Base-by-base conservation (phyloP, 768 basidiomycete genomes). In the Chalciporus sphaerocephalus region DNA sequence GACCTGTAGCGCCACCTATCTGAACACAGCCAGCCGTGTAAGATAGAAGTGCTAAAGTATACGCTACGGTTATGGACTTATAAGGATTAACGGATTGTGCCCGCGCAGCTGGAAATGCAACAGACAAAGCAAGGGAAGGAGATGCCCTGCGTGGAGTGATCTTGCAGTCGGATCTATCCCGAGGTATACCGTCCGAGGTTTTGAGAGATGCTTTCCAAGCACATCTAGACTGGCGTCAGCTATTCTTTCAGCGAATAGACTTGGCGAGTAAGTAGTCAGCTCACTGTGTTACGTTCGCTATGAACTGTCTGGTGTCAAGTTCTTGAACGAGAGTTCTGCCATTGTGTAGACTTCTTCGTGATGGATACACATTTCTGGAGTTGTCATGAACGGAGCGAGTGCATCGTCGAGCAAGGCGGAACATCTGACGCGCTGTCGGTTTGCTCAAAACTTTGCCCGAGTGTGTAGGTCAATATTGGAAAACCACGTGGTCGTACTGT, bases 1-100 rank as follows among this genome's bases (percentile, higher is more conserved):
- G 81, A 8, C 92, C 96, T 0, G 95, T 98, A 8, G 92, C 94
- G 1, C 92, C 93, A 24, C 96, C 95, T 62, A 97, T 87, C 95
- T 98, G 59, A 24, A 25, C 10, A 11, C n/a, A 30, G 39, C 20
- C 6, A 39, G 44, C 51, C 39, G 43, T 22, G 37, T 5, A 38
- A 44, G 22, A 30, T 5, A 38, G 42, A 23, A 30, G 34, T 34
- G 28, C 54, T 30, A 25, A 36, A 23, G 23, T 22, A n/a, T n/a
- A 17, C 11, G 38, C 15, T 4, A 12, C 18, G 30, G 9, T 23
- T 34, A 39, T 42, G 21, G 1, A 66, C 88, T 68, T 59, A 96
- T 95, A 21, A 99, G 75, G 5, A 90, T 84, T 24, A 98, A 83
- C 32, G 83, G 74, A 22, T 73, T 71, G 65, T 98, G 92, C 2